Base-by-base conservation (phyloP, 192 early-diverging fungal species). In the Endogone sp. region DNA sequence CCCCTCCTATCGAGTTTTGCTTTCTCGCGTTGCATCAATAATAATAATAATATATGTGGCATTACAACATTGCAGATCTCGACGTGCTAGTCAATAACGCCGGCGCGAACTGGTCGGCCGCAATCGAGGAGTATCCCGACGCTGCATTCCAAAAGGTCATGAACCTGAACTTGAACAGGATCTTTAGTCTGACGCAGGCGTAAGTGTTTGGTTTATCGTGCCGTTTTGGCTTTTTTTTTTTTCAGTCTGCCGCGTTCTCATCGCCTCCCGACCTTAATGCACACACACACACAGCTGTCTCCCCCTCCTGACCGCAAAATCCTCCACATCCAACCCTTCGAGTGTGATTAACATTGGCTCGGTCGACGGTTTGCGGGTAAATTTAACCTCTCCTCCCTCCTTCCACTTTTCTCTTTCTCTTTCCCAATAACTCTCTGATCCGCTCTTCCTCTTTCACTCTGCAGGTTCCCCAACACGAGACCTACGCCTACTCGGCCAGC, bases 341-440 rank as follows among this genome's bases (percentile, higher is more conserved):
- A 80, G 88, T 20, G 86, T 98, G n/a, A 96, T 98, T 81, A 98
- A 96, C 75, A 92, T 98, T 72, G 90, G 92, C 3, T 91, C 85
- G 3, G 81, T 94, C 63, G 89, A 90, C 32, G 88, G 90, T 13
- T 65, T 89, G 31, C 80, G 71, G 25, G 37, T 49, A 49, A 6
- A 76, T 84, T 30, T n/a, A n/a, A n/a, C 79, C 87, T 2, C 69
- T 32, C 3, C 76, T 68, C 16, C 59, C 22, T 22, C 59, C 65
- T 27, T 20, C 55, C 6, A 0, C 37, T 49, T 16, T 49, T 16
- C 37, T 49, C 37, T 49, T 11, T 16, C 37, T 11, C 1, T 59
- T 25, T 10, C 75, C 28, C 63, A 16, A 4, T 16, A 2, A 20
- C 1, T 67, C 60, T 58, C 56, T 73, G 25, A 0, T 22, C 30